Percentiles rank a stretch among this genome's conserved stretches.
Evolutionary conservation across 2,329 filamentous ascomycete genomes (phyloP).

Genomic region (Colletotrichum godetiae): DNA sequence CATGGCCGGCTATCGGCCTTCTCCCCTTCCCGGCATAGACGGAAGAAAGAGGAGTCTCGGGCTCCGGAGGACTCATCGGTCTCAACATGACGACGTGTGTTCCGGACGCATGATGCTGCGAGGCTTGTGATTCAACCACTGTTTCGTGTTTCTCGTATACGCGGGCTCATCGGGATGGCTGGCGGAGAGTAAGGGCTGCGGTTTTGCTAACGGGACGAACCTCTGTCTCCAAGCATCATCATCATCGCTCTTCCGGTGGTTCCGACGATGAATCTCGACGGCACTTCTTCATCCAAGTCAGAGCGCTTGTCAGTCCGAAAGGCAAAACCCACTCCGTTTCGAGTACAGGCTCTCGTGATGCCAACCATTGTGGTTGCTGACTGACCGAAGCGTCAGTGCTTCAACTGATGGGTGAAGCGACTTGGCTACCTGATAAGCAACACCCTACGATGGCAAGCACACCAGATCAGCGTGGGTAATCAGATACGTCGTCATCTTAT

Average conservation of each 20-base stretch:
- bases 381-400: neutral
- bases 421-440: neutral
- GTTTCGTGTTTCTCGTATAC: neutral
- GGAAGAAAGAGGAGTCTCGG: neutral
- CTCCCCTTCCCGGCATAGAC: neutral
- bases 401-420: neutral
- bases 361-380: neutral
- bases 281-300: neutral
- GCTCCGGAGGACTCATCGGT: neutral
- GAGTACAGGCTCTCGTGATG: neutral
- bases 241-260: neutral
- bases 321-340: neutral
- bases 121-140: neutral
- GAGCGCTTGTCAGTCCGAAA: neutral
- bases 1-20: conserved; percentile 19
- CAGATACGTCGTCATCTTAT: neutral
- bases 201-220: neutral
- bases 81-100: neutral
- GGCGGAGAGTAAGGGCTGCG: neutral
- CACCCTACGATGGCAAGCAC: too few species aligned
- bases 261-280: neutral
- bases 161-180: neutral
- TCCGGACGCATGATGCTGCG: neutral
- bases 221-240: neutral
- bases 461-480: neutral